Conservation (phyloP, 371 early-diverging fungal genomes). For the Syncephalastrum contaminatum region DNA sequence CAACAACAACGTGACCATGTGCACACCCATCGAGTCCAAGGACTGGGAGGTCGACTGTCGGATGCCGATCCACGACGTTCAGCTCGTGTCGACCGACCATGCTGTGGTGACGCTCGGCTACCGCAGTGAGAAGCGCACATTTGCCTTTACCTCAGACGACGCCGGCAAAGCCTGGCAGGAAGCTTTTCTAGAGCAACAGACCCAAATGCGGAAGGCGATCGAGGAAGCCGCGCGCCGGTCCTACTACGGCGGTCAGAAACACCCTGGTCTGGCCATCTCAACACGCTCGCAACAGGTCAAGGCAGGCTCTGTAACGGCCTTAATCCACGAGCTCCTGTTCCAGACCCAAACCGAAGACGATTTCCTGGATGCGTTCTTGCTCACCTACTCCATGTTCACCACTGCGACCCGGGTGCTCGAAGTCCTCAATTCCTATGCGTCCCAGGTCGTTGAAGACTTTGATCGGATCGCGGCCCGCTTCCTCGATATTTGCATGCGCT, state of each 20-base stretch:
- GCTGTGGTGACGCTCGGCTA: too few species aligned
- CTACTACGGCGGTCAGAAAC: constrained; percentile 3
- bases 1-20: too few species aligned
- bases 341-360: constrained; percentile 25
- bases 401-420: constrained; percentile 45
- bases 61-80: too few species aligned
- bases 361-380: constrained; percentile 45
- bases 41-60: too few species aligned
- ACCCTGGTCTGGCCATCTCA: constrained; percentile 10
- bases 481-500: constrained; percentile 28
- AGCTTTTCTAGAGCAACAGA: constrained; percentile 3
- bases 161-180: constrained; percentile 7
- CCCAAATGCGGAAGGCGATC: too few species aligned
- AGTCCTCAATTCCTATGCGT: constrained; percentile 47
- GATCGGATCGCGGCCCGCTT: constrained; percentile 8
- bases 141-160: neutral
- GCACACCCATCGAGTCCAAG: too few species aligned
- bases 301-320: constrained; percentile 63
- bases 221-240: neutral
- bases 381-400: constrained; percentile 62
- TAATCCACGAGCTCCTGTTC: constrained; percentile 67
- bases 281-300: constrained; percentile 16
- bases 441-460: constrained; percentile 4
- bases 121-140: constrained; percentile 5
- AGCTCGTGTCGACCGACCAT: too few species aligned